Base-by-base conservation (phyloP, 306 rosid species). In the Dalbergia oliveri region DNA sequence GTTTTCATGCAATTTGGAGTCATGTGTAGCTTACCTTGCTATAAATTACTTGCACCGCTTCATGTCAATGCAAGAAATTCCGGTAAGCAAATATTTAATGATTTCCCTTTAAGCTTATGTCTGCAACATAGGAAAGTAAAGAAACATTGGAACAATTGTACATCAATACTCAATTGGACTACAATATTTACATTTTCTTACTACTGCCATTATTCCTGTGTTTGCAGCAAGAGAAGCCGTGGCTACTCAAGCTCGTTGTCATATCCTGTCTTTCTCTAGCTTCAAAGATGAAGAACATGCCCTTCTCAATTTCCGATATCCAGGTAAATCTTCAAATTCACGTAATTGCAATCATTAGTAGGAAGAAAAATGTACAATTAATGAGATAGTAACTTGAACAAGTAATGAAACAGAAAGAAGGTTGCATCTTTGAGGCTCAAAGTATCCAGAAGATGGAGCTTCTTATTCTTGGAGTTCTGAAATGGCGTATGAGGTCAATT, bases 401-500 rank as follows among this genome's bases (percentile, higher is more conserved):
- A 64, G 11, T 63, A 71, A 74, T 81, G 85, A 33, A 78, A 82
- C 91, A 89, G 96, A 82, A 79, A 26, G 89, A 87, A 68, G 88
- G 83, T 56, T 82, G 69, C 68, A 67, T 74, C 39, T 89, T 93
- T 62, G 90, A 91, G 53, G 83, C 75, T 68, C 83, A 75, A 59
- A 86, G 70, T 11, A 69, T 91, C 78, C 82, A 66, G 60, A 91
- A 72, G 77, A 93, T 89, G 97, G 97, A 93, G 86, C 85, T 85
- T 73, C 77, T 88, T 21, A 81, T 93, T 80, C 97, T 93, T 1
- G 94, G 90, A 34, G 69, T 91, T 33, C 82, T 93, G 56, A 56
- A 86, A 15, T 93, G 97, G 97, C 89, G 91, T 41, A 85, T 93
- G 94, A 90, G 94, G 75, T 87, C 94, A 34, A 83, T 89, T 9